These are phyloP conservation scores for Aspergillus coremiiformis DNA, from an alignment of 495 filamentous ascomycete species.

Conservation along the genomic window DNA sequence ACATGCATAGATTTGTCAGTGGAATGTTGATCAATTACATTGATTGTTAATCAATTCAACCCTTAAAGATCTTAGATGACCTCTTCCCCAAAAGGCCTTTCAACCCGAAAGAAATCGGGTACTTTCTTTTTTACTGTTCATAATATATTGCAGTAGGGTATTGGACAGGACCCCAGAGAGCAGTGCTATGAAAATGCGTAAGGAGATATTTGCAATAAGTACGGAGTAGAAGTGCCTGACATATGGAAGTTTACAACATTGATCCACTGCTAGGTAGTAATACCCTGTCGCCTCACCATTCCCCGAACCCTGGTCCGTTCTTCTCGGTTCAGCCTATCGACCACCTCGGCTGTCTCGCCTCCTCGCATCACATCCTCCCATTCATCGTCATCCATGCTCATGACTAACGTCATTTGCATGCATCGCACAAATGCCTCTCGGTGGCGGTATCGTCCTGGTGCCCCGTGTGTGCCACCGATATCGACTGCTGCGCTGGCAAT, in stretches of 20 bases:
- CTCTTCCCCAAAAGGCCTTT: neutral
- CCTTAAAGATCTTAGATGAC: neutral
- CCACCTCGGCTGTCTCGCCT: conserved; percentile 36
- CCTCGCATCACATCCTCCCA: conserved; percentile 67
- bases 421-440: conserved; percentile 74
- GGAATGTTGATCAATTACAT: conserved; percentile 2
- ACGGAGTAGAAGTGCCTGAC: neutral
- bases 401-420: conserved; percentile 77
- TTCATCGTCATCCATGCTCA: conserved; percentile 97
- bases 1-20: conserved; percentile 4
- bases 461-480: conserved; percentile 42
- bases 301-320: conserved; percentile 55
- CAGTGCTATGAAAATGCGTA: neutral
- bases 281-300: conserved; percentile 40
- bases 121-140: neutral
- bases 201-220: neutral
- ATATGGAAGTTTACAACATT: neutral
- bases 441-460: conserved; percentile 55
- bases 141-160: no score
- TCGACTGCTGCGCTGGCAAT: conserved; percentile 70
- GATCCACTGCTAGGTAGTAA: neutral
- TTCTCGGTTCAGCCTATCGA: conserved; percentile 48
- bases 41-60: neutral
- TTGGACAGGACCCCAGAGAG: no score
- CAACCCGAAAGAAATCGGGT: neutral